Percentiles rank a stretch among this genome's conserved stretches.
Conservation (phyloP, 2,329 filamentous ascomycete species). For the Colletotrichum magnum region DNA sequence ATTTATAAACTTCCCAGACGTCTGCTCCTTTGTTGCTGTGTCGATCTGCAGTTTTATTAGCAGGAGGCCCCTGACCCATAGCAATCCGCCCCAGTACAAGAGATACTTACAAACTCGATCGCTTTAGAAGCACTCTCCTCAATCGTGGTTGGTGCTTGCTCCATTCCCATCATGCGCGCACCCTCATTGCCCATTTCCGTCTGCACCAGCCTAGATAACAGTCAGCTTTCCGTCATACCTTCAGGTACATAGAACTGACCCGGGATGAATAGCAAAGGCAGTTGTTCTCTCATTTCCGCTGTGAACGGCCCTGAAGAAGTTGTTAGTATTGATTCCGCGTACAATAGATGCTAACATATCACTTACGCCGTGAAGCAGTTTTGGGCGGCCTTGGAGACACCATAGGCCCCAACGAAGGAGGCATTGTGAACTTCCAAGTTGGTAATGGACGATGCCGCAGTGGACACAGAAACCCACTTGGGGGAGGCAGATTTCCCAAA, state of each 20-base stretch:
- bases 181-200: constrained; percentile 58
- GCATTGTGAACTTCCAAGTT: constrained; percentile 40
- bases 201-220: constrained; percentile 51
- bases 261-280: constrained; percentile 43
- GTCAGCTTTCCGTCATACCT: neutral
- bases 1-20: constrained; percentile 43
- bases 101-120: constrained; percentile 37
- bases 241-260: constrained; percentile 33
- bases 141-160: constrained; percentile 51
- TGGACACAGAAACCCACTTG: constrained; percentile 50
- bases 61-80: no score
- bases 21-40: constrained; percentile 51
- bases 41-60: constrained; percentile 44
- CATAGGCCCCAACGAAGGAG: constrained; percentile 45
- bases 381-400: constrained; percentile 48
- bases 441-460: constrained; percentile 45
- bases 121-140: constrained; percentile 53
- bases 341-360: neutral
- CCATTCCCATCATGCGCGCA: constrained; percentile 49
- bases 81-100: no score
- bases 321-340: neutral
- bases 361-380: constrained; percentile 47
- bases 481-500: constrained; percentile 49
- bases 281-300: constrained; percentile 8
- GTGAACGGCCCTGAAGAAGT: constrained; percentile 3